These are phyloP conservation scores for Diaporthe batatas DNA, from an alignment of 2,329 filamentous ascomycete genomes.

Conservation along the genomic window DNA sequence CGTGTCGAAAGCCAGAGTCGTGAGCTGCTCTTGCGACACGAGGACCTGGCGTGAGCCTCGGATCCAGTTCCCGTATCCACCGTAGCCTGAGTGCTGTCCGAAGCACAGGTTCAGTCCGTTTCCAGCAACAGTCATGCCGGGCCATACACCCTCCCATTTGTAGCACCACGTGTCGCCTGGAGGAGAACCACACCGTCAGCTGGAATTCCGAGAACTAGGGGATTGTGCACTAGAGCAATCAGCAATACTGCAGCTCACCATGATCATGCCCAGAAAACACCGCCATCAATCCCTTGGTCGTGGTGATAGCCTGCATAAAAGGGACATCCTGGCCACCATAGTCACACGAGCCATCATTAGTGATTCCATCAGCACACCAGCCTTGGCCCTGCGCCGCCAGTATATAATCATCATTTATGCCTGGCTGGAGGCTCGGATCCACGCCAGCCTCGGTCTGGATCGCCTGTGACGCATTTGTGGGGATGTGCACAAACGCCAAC, in stretches of 20 bases:
- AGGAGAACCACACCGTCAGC: not conserved
- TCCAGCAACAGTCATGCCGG: conserved; percentile 48
- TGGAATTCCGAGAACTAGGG: not conserved
- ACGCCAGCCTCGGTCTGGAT: conserved; percentile 49
- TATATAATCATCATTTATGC: conserved; percentile 52
- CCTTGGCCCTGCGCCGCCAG: conserved; percentile 51
- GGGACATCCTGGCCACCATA: conserved; percentile 61
- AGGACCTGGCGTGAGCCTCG: conserved; percentile 66
- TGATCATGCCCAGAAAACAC: conserved; percentile 74
- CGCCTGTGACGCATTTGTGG: conserved; percentile 50
- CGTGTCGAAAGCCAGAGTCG: conserved; percentile 56
- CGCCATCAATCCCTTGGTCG: conserved; percentile 62
- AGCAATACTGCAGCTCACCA: conserved; percentile 19
- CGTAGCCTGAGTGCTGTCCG: conserved; percentile 77
- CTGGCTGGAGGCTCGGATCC: conserved; percentile 49
- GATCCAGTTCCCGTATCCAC: conserved; percentile 75
- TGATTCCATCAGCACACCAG: conserved; percentile 49
- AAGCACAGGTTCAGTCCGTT: conserved; percentile 59
- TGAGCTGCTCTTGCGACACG: conserved; percentile 48
- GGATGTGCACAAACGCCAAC: conserved; percentile 65
- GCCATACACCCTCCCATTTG: conserved; percentile 49
- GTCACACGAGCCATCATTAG: conserved; percentile 45
- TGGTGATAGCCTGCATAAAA: conserved; percentile 69
- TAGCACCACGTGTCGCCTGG: conserved; percentile 63
- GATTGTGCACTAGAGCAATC: not conserved